phyloP scores from a whole-genome alignment of 139 green algal species.

The Tetradesmus lagerheimii region DNA sequence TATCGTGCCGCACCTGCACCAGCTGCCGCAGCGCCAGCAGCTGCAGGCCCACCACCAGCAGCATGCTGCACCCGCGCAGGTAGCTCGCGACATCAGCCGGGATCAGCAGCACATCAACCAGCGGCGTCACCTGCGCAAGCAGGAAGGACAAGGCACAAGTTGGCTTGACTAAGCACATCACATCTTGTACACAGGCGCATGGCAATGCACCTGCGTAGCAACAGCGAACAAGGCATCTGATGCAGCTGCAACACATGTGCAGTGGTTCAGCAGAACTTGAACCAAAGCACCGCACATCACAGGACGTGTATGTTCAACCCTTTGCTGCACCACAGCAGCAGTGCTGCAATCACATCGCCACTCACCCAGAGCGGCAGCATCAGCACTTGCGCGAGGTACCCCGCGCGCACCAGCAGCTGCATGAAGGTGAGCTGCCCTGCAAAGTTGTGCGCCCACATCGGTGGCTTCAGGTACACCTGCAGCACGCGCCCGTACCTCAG shows the following conservation, averaged over 20 bases:
- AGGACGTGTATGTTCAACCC: too few species aligned
- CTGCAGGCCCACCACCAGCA: constrained; percentile 13
- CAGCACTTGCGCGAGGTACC: constrained; percentile 6
- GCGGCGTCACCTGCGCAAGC: constrained; percentile 15
- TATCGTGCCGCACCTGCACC: neutral
- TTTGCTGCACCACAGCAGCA: too few species aligned
- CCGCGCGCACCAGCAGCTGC: neutral
- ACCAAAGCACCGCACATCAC: neutral
- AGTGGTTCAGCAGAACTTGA: neutral
- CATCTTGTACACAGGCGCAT: too few species aligned
- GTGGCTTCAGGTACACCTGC: constrained; percentile 14
- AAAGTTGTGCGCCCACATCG: constrained; percentile 35
- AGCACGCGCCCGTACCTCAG: constrained; percentile 30
- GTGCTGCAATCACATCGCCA: too few species aligned
- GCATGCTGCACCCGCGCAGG: neutral
- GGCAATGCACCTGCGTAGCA: neutral
- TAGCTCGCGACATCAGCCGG: neutral
- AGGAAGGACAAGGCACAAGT: neutral
- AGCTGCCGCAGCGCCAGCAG: neutral
- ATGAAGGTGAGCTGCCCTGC: neutral
- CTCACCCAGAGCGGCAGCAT: constrained; percentile 35
- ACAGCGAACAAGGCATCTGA: neutral
- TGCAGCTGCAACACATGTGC: neutral
- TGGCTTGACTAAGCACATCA: too few species aligned
- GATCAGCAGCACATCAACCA: constrained; percentile 5